These are phyloP conservation scores for Podospora sp. DNA, from an alignment of 495 filamentous ascomycete genomes.

Conservation along the genomic window DNA sequence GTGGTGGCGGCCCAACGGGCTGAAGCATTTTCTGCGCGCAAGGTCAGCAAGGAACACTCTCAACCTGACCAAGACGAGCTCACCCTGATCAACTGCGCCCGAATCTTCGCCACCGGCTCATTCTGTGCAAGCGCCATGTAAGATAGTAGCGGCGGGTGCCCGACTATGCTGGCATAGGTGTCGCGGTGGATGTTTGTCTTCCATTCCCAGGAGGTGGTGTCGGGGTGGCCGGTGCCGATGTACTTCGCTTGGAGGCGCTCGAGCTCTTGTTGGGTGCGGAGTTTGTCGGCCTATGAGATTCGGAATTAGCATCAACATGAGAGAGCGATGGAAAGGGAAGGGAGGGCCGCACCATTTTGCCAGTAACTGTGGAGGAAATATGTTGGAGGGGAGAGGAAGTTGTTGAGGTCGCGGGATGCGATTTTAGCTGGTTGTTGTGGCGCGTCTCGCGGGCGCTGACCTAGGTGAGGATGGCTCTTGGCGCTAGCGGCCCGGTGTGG, in stretches of 20 bases:
- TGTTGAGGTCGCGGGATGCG: background rate
- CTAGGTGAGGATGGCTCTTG: background rate
- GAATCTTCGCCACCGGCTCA: constrained; percentile 73
- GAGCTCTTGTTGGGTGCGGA: constrained; percentile 95
- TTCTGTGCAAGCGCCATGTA: constrained; percentile 91
- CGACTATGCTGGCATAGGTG: constrained; percentile 79
- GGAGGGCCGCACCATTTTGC: constrained; percentile 9
- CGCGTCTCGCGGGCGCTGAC: background rate
- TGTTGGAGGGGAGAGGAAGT: background rate
- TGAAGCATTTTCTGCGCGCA: constrained; percentile 76
- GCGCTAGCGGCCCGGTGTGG: constrained; percentile 4
- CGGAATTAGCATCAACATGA: background rate
- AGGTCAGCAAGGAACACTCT: background rate
- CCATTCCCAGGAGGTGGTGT: constrained; percentile 98
- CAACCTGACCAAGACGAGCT: background rate
- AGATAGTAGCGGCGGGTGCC: constrained; percentile 84
- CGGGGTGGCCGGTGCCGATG: constrained; percentile 95
- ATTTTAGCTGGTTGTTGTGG: background rate
- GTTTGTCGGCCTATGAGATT: constrained; percentile 88
- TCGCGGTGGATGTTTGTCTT: constrained; percentile 87
- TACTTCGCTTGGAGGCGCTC: constrained; percentile 93
- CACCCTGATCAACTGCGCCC: constrained; percentile 75
- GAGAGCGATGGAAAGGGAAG: background rate
- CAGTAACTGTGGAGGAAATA: background rate
- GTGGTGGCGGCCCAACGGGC: constrained; percentile 82